phyloP scores from a whole-genome alignment of 2,329 filamentous ascomycete species.

The Fusarium domesticum region DNA sequence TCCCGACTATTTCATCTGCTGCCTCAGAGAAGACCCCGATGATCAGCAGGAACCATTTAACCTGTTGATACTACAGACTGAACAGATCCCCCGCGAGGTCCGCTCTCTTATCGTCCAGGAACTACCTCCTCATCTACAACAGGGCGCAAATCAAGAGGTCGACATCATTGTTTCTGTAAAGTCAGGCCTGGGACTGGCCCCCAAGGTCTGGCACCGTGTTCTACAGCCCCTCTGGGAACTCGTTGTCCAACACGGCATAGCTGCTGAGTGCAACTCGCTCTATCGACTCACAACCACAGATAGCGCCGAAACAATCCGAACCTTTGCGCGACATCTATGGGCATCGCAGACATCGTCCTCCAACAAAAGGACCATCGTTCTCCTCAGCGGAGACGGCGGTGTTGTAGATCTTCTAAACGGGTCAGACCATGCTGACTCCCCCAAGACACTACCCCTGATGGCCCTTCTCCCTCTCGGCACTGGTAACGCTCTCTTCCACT shows the following conservation, averaged over 20 bases:
- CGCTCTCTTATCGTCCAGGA: constrained; percentile 35
- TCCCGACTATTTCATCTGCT: constrained; percentile 33
- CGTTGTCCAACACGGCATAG: constrained; percentile 28
- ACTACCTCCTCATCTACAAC: constrained; percentile 39
- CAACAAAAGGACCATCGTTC: constrained; percentile 57
- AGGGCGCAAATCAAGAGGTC: constrained; percentile 33
- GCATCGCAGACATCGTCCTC: constrained; percentile 26
- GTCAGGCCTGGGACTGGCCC: constrained; percentile 61
- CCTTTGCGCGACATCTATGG: constrained; percentile 52
- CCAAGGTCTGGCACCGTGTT: constrained; percentile 52
- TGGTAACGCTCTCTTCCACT: constrained; percentile 63
- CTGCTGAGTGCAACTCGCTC: neutral
- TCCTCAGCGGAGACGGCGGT: constrained; percentile 87
- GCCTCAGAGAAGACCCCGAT: constrained; percentile 36
- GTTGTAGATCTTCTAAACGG: constrained; percentile 78
- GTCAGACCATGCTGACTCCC: constrained; percentile 28
- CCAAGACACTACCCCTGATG: constrained; percentile 41
- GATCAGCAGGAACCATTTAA: constrained; percentile 26
- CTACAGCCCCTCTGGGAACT: constrained; percentile 54
- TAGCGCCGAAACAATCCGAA: constrained; percentile 59
- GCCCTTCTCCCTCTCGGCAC: constrained; percentile 61
- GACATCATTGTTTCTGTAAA: constrained; percentile 65
- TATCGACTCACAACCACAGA: constrained; percentile 56
- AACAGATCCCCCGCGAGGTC: constrained; percentile 37
- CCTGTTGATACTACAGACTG: constrained; percentile 29